These are phyloP conservation scores for Penstemon newberryi DNA, from an alignment of 257 asterid genomes.

Conservation along the genomic window DNA sequence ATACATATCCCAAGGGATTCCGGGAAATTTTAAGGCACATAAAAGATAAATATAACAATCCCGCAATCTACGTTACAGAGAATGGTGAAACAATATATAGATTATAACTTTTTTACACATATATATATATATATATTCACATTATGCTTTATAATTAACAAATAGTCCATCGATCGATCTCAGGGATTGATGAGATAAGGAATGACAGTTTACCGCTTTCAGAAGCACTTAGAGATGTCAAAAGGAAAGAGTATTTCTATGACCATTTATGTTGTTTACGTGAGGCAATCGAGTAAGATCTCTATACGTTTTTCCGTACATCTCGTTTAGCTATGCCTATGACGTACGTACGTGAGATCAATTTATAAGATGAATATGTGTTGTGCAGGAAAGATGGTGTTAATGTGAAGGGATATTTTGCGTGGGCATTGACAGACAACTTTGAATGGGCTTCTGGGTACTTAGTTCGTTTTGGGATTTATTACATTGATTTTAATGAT, in stretches of 20 bases:
- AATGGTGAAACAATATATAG: slow-evolving; percentile 18
- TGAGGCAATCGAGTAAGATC: not conserved
- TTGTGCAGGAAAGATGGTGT: slow-evolving; percentile 41
- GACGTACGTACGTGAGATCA: not conserved
- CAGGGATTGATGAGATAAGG: not conserved
- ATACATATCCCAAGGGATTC: slow-evolving; percentile 27
- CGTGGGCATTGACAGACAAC: slow-evolving; percentile 54
- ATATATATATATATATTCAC: too few relatives aligned
- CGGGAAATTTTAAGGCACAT: slow-evolving; percentile 5
- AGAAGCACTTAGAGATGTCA: not conserved
- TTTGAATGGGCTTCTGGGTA: slow-evolving; percentile 55
- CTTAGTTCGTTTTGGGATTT: slow-evolving; percentile 45
- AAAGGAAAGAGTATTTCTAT: not conserved
- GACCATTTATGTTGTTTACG: not conserved
- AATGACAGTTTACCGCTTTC: not conserved
- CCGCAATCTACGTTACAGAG: slow-evolving; percentile 29
- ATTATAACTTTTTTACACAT: too few relatives aligned
- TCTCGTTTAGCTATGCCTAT: not conserved
- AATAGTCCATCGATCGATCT: not conserved
- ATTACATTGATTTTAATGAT: slow-evolving; percentile 42
- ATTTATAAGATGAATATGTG: not conserved
- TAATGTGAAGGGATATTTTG: slow-evolving; percentile 50
- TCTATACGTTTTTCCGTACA: not conserved
- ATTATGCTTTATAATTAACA: too few relatives aligned
- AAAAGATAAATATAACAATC: slow-evolving; percentile 13